Percentiles rank a stretch among this genome's conserved stretches.
These are phyloP conservation scores for Aspergillus phoenicis DNA, from an alignment of 2,329 filamentous ascomycete species.

Conservation along the genomic window DNA sequence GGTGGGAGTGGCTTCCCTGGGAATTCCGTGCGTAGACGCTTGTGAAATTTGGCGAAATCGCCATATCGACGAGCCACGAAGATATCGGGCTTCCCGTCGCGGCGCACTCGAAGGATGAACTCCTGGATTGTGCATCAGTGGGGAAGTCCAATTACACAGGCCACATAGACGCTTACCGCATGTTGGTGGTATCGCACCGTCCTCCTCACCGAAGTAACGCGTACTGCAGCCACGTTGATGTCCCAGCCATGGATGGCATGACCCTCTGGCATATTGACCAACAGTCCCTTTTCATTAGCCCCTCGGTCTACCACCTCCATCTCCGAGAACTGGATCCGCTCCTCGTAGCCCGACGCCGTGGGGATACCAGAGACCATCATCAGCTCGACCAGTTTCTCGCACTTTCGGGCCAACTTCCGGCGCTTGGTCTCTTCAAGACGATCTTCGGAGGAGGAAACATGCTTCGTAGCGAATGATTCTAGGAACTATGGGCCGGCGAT, in stretches of 20 bases:
- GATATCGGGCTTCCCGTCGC: constrained; percentile 71
- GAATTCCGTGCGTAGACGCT: constrained; percentile 76
- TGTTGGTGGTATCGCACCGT: constrained; percentile 90
- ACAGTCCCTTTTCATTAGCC: constrained; percentile 85
- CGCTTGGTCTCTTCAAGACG: constrained; percentile 94
- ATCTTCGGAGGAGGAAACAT: constrained; percentile 96
- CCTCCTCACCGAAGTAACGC: constrained; percentile 77
- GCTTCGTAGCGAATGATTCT: constrained; percentile 94
- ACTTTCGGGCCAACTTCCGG: constrained; percentile 86
- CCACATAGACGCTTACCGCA: constrained; percentile 61
- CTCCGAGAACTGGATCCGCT: constrained; percentile 93
- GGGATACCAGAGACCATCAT: constrained; percentile 99
- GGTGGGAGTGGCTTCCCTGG: constrained; percentile 87
- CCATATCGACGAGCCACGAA: constrained; percentile 86
- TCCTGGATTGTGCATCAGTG: constrained; percentile 58
- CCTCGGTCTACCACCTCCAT: constrained; percentile 94
- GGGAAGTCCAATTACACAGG: background rate
- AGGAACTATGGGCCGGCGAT: constrained; percentile 66
- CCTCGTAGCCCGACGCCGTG: constrained; percentile 95
- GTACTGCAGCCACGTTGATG: constrained; percentile 88
- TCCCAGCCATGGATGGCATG: constrained; percentile 96
- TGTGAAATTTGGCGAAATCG: constrained; percentile 80
- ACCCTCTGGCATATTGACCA: constrained; percentile 85
- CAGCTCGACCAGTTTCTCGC: constrained; percentile 91
- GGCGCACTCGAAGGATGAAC: constrained; percentile 85